Evolutionary conservation across 2,329 filamentous ascomycete genomes (phyloP).

Genomic region (Alternaria metachromatica): DNA sequence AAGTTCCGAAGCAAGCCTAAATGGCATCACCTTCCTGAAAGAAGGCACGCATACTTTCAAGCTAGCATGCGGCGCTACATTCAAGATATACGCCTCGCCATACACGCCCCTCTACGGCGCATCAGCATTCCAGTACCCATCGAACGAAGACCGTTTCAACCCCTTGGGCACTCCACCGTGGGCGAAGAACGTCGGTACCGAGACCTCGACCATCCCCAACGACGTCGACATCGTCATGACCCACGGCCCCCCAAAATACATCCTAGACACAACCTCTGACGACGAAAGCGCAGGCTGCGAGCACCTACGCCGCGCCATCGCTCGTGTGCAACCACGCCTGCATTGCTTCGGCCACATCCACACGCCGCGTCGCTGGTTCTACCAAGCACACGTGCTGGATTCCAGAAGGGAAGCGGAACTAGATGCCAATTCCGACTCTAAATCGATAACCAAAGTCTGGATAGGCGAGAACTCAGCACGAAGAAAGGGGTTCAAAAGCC

Average conservation of each 20-base stretch:
- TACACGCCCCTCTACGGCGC: constrained; percentile 61
- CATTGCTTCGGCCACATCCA: constrained; percentile 70
- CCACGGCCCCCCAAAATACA: constrained; percentile 62
- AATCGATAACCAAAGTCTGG: constrained; percentile 22
- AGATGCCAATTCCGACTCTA: constrained; percentile 16
- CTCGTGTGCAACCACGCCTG: constrained; percentile 55
- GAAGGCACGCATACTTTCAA: constrained; percentile 59
- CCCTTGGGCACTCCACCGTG: constrained; percentile 26
- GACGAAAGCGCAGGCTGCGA: constrained; percentile 59
- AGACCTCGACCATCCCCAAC: constrained; percentile 35
- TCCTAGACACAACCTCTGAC: constrained; percentile 54
- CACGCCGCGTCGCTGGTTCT: constrained; percentile 44
- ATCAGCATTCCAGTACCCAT: constrained; percentile 62
- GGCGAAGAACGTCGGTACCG: constrained; percentile 25
- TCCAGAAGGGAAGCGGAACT: constrained; percentile 24
- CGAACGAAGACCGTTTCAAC: constrained; percentile 60
- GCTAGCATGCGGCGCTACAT: constrained; percentile 55
- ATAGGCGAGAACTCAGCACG: constrained; percentile 31
- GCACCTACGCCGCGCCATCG: constrained; percentile 58
- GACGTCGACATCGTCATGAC: constrained; percentile 65
- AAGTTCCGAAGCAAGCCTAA: constrained; percentile 47
- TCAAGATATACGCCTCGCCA: constrained; percentile 60
- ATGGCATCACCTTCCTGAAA: constrained; percentile 59
- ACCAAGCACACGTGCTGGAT: constrained; percentile 38
- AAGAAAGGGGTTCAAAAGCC: constrained; percentile 26